Percentiles rank a stretch among this genome's conserved stretches.
phyloP scores from a whole-genome alignment of 2,329 filamentous ascomycete genomes.

The Lojkania enalia region DNA sequence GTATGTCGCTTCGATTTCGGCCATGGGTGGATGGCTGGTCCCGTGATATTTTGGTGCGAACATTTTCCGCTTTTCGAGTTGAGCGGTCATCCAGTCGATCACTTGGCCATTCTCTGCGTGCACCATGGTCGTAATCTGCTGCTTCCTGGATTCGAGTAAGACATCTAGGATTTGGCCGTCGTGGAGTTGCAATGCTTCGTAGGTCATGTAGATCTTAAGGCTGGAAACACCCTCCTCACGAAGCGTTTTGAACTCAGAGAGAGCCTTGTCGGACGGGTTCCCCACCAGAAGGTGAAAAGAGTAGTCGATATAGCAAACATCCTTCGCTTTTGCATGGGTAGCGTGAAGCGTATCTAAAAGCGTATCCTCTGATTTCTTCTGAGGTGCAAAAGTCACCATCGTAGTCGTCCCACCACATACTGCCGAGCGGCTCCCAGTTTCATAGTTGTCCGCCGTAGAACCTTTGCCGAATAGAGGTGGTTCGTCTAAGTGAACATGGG shows the following conservation, averaged over 20 bases:
- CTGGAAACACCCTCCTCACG: slow-evolving; percentile 44
- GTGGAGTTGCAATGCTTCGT: slow-evolving; percentile 45
- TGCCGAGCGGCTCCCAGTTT: slow-evolving; percentile 50
- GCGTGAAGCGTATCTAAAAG: slow-evolving; percentile 49
- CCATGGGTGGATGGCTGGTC: slow-evolving; percentile 53
- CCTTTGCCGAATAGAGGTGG: slow-evolving; percentile 51
- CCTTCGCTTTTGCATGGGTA: slow-evolving; percentile 48
- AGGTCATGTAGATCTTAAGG: slow-evolving; percentile 52
- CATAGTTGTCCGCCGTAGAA: slow-evolving; percentile 46
- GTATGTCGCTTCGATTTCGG: slow-evolving; percentile 58
- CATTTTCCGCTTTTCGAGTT: slow-evolving; percentile 54
- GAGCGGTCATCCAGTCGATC: slow-evolving; percentile 58
- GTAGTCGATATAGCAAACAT: slow-evolving; percentile 55
- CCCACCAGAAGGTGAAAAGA: slow-evolving; percentile 47
- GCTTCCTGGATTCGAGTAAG: slow-evolving; percentile 45
- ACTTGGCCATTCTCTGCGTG: slow-evolving; percentile 60
- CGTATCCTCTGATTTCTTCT: slow-evolving; percentile 50
- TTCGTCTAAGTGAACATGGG: slow-evolving; percentile 53
- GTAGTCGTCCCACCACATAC: slow-evolving; percentile 55
- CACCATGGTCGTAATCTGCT: slow-evolving; percentile 58
- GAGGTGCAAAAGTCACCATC: slow-evolving; percentile 54
- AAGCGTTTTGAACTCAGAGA: slow-evolving; percentile 42
- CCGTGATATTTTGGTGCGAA: slow-evolving; percentile 58
- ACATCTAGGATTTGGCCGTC: slow-evolving; percentile 46
- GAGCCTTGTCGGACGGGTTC: slow-evolving; percentile 39